Base-by-base conservation (phyloP, 441 rosid species). In the Aquilaria agallochum region DNA sequence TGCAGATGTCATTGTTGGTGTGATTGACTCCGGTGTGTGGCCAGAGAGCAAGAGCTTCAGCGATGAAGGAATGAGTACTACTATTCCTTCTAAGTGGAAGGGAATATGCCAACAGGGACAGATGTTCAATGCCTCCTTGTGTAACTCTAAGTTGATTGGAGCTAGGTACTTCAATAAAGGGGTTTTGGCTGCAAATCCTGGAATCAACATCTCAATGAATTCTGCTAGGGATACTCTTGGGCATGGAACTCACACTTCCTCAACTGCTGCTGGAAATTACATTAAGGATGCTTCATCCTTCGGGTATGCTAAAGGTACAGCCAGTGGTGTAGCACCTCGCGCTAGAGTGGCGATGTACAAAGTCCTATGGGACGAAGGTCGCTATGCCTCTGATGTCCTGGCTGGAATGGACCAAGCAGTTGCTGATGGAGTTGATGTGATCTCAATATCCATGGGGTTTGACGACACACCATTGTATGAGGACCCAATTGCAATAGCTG, bases 401-500 rank as follows among this genome's bases (percentile, higher is more conserved):
- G 88, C 83, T 13, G 88, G 79, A 5, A 55, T 83, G 74, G 82
- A 83, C 53, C 74, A 65, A 61, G 85, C 84, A 4, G 53, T 80
- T 47, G 66, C 71, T 44, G 86, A 83, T 56, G 89, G 84, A 1
- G 84, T 84, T 5, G 83, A 84, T 58, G 74, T 84, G 58, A 77
- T 84, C 46, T 84, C 89, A 0, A 72, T 84, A 47, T 84, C 86
- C 2, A 71, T 79, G 75, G 84, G 86, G 12, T 76, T 76, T 20
- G 77, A 73, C 55, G 62, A 10, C 2, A 71, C 66, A 50, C 82
- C 82, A 1, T 55, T 80, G 45, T 78, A 74, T 15, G 70, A 77
- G 42, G 83, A 84, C 65, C 84, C 82, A 5, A 55, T 84, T 3
- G 84, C 86, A 32, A 70, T 84, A n/a, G 83, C 86, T 46, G 71